phyloP scores from a whole-genome alignment of 306 rosid genomes.

The Fagus sylvatica region DNA sequence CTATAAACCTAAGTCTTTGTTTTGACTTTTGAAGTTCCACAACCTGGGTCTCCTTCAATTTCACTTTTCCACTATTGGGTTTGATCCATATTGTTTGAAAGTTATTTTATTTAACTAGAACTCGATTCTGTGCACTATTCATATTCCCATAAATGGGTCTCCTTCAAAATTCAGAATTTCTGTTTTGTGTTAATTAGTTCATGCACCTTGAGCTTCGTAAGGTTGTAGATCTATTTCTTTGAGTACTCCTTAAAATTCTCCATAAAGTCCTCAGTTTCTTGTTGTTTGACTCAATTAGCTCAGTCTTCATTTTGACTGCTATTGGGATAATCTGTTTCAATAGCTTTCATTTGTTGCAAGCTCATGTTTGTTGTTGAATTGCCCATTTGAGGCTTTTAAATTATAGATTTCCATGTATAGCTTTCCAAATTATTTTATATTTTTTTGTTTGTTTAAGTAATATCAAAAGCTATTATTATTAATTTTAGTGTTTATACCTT shows the following conservation, averaged over 20 bases:
- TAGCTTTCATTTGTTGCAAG: not conserved
- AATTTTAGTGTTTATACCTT: not conserved
- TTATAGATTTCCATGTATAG: not conserved
- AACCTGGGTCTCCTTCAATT: conserved; percentile 7
- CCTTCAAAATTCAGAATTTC: conserved; percentile 12
- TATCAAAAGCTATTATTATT: not conserved
- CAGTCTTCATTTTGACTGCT: not conserved
- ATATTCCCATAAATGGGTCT: conserved; percentile 30
- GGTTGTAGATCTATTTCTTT: conserved; percentile 9
- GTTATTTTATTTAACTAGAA: conserved; percentile 15
- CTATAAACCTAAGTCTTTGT: not conserved
- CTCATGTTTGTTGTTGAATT: not conserved
- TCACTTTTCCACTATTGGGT: conserved; percentile 2
- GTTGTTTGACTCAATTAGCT: not conserved
- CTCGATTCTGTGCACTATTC: conserved; percentile 8
- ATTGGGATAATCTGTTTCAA: not conserved
- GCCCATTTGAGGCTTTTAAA: not conserved
- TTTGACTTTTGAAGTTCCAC: conserved; percentile 5
- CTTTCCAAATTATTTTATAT: not conserved
- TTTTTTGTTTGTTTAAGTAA: not conserved
- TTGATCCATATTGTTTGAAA: conserved; percentile 11
- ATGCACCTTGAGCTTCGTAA: conserved; percentile 22
- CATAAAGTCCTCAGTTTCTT: not conserved
- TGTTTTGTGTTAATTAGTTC: conserved; percentile 28
- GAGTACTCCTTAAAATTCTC: conserved; percentile 14